Evolutionary conservation across 164 flowering plant genomes (phyloP).

Genomic region (Cinnamomum micranthum): DNA sequence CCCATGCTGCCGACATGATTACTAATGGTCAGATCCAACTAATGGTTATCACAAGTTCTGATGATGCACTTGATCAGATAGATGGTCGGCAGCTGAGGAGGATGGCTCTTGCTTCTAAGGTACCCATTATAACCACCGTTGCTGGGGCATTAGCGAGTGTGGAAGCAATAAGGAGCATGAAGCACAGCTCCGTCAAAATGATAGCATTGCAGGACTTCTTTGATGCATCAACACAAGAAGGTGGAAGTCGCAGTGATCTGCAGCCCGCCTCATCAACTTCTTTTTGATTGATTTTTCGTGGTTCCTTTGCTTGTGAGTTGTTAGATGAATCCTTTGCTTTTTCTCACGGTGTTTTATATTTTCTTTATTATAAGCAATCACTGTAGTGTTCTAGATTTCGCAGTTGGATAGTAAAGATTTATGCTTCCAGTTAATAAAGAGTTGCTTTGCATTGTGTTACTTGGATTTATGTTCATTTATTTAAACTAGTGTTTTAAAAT

Average conservation of each 20-base stretch:
- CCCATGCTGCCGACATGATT: constrained; percentile 87
- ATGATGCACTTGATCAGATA: constrained; percentile 72
- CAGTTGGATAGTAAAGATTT: too few relatives aligned
- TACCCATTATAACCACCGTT: constrained; percentile 84
- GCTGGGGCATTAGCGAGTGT: constrained; percentile 82
- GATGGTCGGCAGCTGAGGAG: constrained; percentile 82
- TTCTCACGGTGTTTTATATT: background rate
- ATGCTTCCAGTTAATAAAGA: too few relatives aligned
- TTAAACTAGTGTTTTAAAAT: too few relatives aligned
- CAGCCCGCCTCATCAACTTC: constrained; percentile 43
- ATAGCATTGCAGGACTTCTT: constrained; percentile 85
- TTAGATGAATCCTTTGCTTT: background rate
- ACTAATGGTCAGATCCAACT: constrained; percentile 82
- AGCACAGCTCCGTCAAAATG: constrained; percentile 54
- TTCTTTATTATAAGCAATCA: background rate
- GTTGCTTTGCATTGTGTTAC: too few relatives aligned
- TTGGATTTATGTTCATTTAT: too few relatives aligned
- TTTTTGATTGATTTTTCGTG: background rate
- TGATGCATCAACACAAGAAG: constrained; percentile 17
- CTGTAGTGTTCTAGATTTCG: too few relatives aligned
- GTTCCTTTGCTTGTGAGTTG: background rate
- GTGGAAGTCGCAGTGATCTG: constrained; percentile 24
- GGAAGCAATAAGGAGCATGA: constrained; percentile 76
- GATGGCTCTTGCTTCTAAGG: constrained; percentile 86
- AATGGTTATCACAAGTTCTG: constrained; percentile 95